Evolutionary conservation across 805 yeast genomes (phyloP).

Genomic region (Candida ulmi): DNA sequence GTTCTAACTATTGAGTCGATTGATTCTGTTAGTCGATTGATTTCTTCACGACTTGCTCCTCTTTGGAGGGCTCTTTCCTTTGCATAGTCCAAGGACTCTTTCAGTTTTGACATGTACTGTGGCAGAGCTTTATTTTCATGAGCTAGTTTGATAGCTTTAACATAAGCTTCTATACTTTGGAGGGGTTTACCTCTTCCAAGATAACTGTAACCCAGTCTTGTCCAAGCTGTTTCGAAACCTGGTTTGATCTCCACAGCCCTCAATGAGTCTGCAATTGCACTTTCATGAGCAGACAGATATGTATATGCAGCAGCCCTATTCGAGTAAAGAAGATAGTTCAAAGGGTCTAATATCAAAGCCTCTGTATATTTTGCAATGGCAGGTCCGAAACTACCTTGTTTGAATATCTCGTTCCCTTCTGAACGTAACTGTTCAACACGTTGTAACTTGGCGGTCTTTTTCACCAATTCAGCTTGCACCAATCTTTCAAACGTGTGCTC

Average conservation of each 20-base stretch:
- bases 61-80: conserved; percentile 14
- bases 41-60: conserved; percentile 7
- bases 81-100: conserved; percentile 11
- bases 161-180: conserved; percentile 31
- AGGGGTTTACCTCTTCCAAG: conserved; percentile 31
- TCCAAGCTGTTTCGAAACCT: conserved; percentile 32
- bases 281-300: conserved; percentile 27
- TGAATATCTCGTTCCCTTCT: conserved; percentile 14
- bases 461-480: conserved; percentile 3
- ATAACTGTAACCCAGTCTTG: conserved; percentile 31
- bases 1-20: conserved; percentile 6
- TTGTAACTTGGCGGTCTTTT: background rate
- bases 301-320: conserved; percentile 37
- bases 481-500: conserved; percentile 10
- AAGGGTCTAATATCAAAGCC: conserved; percentile 28
- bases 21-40: conserved; percentile 1
- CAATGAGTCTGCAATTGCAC: conserved; percentile 30
- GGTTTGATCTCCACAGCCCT: conserved; percentile 28
- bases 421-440: conserved; percentile 8
- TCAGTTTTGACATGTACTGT: conserved; percentile 12
- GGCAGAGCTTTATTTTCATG: conserved; percentile 5
- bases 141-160: conserved; percentile 26
- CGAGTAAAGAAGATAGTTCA: conserved; percentile 28
- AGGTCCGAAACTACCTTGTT: conserved; percentile 12
- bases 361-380: conserved; percentile 34